phyloP scores from a whole-genome alignment of 2,329 filamentous ascomycete genomes.

The Clonostachys rosea region DNA sequence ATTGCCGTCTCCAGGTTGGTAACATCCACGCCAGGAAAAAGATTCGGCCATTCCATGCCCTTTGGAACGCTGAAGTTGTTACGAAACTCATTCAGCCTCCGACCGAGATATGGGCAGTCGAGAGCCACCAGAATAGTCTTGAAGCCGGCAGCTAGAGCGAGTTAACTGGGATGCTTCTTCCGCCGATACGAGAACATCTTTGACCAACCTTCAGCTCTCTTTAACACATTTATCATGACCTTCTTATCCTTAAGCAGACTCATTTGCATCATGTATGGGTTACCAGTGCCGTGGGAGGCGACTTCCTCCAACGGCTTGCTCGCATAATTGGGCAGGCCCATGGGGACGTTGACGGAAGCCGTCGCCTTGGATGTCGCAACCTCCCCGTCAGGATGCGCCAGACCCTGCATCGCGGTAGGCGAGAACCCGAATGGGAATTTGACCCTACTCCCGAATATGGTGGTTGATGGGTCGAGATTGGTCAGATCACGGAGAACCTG shows the following conservation, averaged over 20 bases:
- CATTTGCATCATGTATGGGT: conserved; percentile 49
- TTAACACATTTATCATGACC: conserved; percentile 28
- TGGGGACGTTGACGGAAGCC: conserved; percentile 28
- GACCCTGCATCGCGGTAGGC: conserved; percentile 45
- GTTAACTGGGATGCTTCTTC: not conserved
- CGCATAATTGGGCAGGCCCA: conserved; percentile 7
- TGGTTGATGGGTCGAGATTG: conserved; percentile 28
- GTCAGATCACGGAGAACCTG: conserved; percentile 34
- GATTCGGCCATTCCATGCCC: conserved; percentile 9
- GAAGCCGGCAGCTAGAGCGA: conserved; percentile 6
- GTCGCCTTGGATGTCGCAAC: conserved; percentile 39
- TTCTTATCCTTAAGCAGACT: conserved; percentile 43
- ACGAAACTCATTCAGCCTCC: conserved; percentile 11
- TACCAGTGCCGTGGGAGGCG: conserved; percentile 23
- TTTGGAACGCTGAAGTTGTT: conserved; percentile 12
- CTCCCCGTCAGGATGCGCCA: conserved; percentile 48
- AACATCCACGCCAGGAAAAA: not conserved
- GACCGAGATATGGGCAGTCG: conserved; percentile 13
- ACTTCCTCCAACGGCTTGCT: conserved; percentile 31
- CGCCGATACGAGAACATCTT: not conserved
- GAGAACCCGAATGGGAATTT: conserved; percentile 47
- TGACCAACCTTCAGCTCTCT: conserved; percentile 29
- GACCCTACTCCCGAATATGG: conserved; percentile 36
- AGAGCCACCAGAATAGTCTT: conserved; percentile 18
- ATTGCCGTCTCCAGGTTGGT: conserved; percentile 1